A percentile compares a stretch with the other conserved stretches of the same genome.
Evolutionary conservation across 2,329 filamentous ascomycete species (phyloP).

Genomic region (Fusarium sp.): DNA sequence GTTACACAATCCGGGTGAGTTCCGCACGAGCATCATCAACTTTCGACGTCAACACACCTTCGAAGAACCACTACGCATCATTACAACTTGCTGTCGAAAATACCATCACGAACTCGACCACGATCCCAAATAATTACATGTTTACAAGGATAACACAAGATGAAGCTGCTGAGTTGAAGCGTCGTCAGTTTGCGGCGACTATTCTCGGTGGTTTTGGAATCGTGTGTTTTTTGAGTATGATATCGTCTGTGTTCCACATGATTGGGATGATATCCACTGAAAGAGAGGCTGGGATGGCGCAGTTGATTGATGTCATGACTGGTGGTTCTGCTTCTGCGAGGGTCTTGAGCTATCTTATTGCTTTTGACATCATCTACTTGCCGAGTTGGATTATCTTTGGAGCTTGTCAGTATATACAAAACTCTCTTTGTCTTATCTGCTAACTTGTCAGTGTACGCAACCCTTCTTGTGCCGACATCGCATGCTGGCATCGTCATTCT

Average conservation of each 20-base stretch:
- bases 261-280: slow-evolving; percentile 80
- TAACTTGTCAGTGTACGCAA: slow-evolving; percentile 59
- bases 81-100: slow-evolving; percentile 9
- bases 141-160: slow-evolving; percentile 1
- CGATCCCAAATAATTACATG: not conserved
- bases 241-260: slow-evolving; percentile 8
- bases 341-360: slow-evolving; percentile 77
- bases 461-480: not conserved
- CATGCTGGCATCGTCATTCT: not conserved
- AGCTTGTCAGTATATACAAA: not conserved
- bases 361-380: slow-evolving; percentile 79
- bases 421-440: not conserved
- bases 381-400: slow-evolving; percentile 75
- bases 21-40: not conserved
- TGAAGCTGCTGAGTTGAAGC: not conserved
- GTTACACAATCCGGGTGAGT: slow-evolving; percentile 2
- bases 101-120: slow-evolving; percentile 1
- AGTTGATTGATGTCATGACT: slow-evolving; percentile 88
- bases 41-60: not conserved
- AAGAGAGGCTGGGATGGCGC: slow-evolving; percentile 82
- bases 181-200: not conserved
- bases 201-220: not conserved
- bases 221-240: slow-evolving; percentile 12
- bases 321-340: slow-evolving; percentile 75
- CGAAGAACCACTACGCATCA: not conserved